Evolutionary conservation across 495 filamentous ascomycete genomes (phyloP).

Genomic region (Hypoxylon subgilvum): DNA sequence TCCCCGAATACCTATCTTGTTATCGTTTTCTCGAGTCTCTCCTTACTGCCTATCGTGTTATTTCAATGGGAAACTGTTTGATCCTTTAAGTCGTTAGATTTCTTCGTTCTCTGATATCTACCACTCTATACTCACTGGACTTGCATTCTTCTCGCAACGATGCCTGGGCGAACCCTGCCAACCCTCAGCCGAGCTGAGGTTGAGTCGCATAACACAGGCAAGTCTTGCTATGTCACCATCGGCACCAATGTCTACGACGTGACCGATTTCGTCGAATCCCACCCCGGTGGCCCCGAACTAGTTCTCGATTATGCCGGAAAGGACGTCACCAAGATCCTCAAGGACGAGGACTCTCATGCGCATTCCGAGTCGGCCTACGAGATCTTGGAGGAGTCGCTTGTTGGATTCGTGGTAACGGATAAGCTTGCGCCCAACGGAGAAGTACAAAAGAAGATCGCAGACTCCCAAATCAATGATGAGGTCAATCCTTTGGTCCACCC

Average conservation of each 20-base stretch:
- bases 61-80: neutral
- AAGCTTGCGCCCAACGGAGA: slow-evolving; percentile 45
- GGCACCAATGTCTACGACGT: slow-evolving; percentile 94
- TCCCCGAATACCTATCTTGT: slow-evolving; percentile 5
- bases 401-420: slow-evolving; percentile 73
- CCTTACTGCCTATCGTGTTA: slow-evolving; percentile 1
- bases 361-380: slow-evolving; percentile 94
- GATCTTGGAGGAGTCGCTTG: slow-evolving; percentile 75
- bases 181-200: slow-evolving; percentile 81
- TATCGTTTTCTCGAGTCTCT: slow-evolving; percentile 6
- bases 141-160: slow-evolving; percentile 29
- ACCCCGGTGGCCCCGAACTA: slow-evolving; percentile 89
- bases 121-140: slow-evolving; percentile 6
- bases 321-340: slow-evolving; percentile 82
- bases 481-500: slow-evolving; percentile 57
- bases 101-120: slow-evolving; percentile 8
- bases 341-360: slow-evolving; percentile 79
- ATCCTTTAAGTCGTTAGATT: neutral
- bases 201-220: slow-evolving; percentile 73
- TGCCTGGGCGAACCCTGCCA: slow-evolving; percentile 69
- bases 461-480: slow-evolving; percentile 45
- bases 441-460: slow-evolving; percentile 27
- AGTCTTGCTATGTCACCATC: slow-evolving; percentile 92
- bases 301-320: slow-evolving; percentile 89
- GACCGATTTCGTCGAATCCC: slow-evolving; percentile 82